Base-by-base conservation (phyloP, 495 filamentous ascomycete genomes). In the Hyaloscypha hepaticicola region DNA sequence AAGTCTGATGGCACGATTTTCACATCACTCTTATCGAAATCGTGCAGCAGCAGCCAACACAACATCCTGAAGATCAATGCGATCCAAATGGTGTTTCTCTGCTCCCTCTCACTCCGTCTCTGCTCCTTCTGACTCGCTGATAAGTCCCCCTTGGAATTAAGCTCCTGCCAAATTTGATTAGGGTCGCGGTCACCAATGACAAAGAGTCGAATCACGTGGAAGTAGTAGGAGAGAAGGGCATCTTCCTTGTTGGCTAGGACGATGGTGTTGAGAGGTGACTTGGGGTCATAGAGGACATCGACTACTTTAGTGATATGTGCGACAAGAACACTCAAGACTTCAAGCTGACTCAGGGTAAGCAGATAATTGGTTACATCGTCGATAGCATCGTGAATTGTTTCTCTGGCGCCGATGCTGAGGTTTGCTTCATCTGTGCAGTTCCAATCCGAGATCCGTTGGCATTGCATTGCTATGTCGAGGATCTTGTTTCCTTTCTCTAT, bases 1-100 rank as follows among this genome's bases (percentile, higher is more conserved):
- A 80, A 66, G 69, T 78, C 78, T 61, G 76, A 77, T 63, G 78
- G 77, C n/a, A 79, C 67, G 8, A 80, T 72, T 72, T 78, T 77
- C 12, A 77, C 72, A 48, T 83, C 81, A 34, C 75, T 70, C 27
- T 76, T 77, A 67, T 82, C 70, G 45, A 83, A 83, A 67, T 82
- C 79, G 60, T 83, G 80, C 65, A 82, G 66, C 60, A 77, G 66
- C 6, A 83, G 66, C 81, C 81, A 82, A 68, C 79, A 82, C 33
- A 83, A 67, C 81, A 82, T 83, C 6, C 81, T 72, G 59, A 81
- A 79, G 0, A 81, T 72, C n/a, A 82, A 70, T 16, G 75, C 72
- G 56, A 78, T 78, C 80, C 80, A 82, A 33, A 80, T 77, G 3
- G 69, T 72, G 58, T 77, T 71, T 33, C 64, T 27, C 4, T 58